A percentile compares a stretch with the other conserved stretches of the same genome.
phyloP scores from a whole-genome alignment of 2,329 filamentous ascomycete species.

The Chaetomium sp. region DNA sequence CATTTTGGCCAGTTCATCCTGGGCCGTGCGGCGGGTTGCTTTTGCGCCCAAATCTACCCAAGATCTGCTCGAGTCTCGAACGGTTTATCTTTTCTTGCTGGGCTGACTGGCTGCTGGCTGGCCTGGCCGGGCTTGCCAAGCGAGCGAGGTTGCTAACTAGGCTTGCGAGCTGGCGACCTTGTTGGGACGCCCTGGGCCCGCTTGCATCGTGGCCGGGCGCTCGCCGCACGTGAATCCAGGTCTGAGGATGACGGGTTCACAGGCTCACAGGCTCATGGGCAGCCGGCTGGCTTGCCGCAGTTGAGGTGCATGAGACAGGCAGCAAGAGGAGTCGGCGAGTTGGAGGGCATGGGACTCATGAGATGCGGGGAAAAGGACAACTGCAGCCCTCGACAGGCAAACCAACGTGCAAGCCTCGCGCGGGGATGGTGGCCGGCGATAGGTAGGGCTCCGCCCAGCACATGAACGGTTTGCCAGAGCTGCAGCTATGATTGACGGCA shows the following conservation, averaged over 20 bases:
- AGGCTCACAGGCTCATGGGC: not conserved
- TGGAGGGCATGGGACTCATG: too few species aligned
- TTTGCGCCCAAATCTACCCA: slow-evolving; percentile 21
- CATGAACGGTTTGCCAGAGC: slow-evolving; percentile 3
- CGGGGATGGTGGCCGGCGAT: slow-evolving; percentile 7
- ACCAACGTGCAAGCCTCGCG: not conserved
- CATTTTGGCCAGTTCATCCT: slow-evolving; percentile 15
- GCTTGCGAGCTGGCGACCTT: slow-evolving; percentile 11
- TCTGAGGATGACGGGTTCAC: slow-evolving; percentile 16
- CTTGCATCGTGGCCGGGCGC: slow-evolving; percentile 4
- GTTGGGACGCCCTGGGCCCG: not conserved
- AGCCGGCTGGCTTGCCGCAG: too few species aligned
- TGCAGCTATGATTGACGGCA: slow-evolving; percentile 1
- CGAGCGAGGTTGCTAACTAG: not conserved
- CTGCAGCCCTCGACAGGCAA: not conserved
- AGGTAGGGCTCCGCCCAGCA: slow-evolving; percentile 5
- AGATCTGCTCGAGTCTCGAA: slow-evolving; percentile 9
- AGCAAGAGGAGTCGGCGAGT: not conserved
- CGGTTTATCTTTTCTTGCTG: too few species aligned
- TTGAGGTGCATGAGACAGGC: slow-evolving; percentile 8
- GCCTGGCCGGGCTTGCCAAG: too few species aligned
- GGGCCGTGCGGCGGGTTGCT: slow-evolving; percentile 15
- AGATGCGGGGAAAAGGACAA: slow-evolving; percentile 6
- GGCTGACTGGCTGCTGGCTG: too few species aligned
- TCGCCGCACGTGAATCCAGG: slow-evolving; percentile 9